Base-by-base conservation (phyloP, 208 protist species). In the Crithidia sp. region DNA sequence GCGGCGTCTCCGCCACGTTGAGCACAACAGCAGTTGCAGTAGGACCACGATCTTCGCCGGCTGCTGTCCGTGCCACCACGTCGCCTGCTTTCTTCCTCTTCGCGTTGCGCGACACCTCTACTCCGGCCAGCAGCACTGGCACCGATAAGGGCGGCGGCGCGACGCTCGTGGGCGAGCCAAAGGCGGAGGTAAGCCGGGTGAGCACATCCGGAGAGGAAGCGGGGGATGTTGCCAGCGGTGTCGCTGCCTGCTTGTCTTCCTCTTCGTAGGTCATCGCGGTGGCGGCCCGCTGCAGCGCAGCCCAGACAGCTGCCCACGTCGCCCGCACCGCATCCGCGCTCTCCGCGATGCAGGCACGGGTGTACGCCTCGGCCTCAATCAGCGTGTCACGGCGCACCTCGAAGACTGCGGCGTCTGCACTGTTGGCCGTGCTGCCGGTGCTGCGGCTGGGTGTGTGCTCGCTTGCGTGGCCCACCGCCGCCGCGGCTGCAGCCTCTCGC, bases 271-370 rank as follows among this genome's bases (percentile, higher is more conserved):
- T n/a, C 8, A 10, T 7, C 7, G 64, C 49, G 28, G 49, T 41
- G 49, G 8, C 36, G 12, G 54, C 67, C 41, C 55, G 67, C 56
- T 71, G 67, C 41, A 78, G 52, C 60, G 67, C 41, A 10, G 44
- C 19, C 59, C 59, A 67, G 37, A 72, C 60, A 2, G 67, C 45
- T 52, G 39, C 13, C 66, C 65, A 62, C 58, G 74, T 69, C 47
- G 61, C 74, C 66, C 39, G 36, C 47, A 67, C 74, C 14, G 53
- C 66, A 13, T 14, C 17, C 3, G 53, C 65, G 43, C 58, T 73
- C 57, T 67, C 74, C 4, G 43, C 49, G 53, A 78, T 62, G 59
- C 59, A 69, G 41, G 36, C 44, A 9, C 74, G 53, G 8, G 66
- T 64, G 62, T 54, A 64, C 57, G 59, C 13, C 66, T 73, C 74